Evolutionary conservation across 257 asterid genomes (phyloP), one percentile per base, ranked within the genome.

Genomic region (Solanum etuberosum): DNA sequence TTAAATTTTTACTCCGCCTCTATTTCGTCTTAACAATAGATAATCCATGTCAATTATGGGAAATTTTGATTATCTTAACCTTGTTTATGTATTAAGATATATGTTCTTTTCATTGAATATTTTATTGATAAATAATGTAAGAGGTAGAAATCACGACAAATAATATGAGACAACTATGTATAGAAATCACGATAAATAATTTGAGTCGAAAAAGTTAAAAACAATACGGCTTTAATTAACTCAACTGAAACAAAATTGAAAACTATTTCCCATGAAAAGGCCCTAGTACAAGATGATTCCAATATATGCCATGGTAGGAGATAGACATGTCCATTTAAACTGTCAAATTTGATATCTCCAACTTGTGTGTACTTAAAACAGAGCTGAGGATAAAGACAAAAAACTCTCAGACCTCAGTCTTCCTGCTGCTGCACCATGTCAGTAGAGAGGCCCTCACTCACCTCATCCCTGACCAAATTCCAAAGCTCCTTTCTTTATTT

Each of bases 401-500:
- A 72, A 6, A 14, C 23, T 25, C 54, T 80, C 80, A 18, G 57
- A 42, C 74, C 5, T 35, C 73, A 11, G 9, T 57, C 73, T 83
- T 38, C 34, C 83, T 16, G 5, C 63, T 54, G 63, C 73, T 25
- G 16, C 59, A 67, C 71, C 31, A 68, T 43, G 21, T 63, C n/a
- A 35, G 29, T 20, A 43, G 21, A 57, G 11, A 29, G 11, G 29
- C 78, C 43, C 81, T 72, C 48, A 72, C 81, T 72, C 48, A 72
- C 18, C 51, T 40, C 73, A 2, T 67, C 81, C 51, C 72, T 46
- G 7, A 71, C 59, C 91, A 81, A 90, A 87, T 88, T 89, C 91
- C 90, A 87, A 90, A 87, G 89, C 85, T 29, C 83, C 86, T 59
- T 83, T 35, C 83, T 42, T 85, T 86, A 57, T 83, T 83, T 85